These are phyloP conservation scores for Leersia perrieri DNA, from an alignment of 176 grass and related monocot genomes.

Conservation along the genomic window DNA sequence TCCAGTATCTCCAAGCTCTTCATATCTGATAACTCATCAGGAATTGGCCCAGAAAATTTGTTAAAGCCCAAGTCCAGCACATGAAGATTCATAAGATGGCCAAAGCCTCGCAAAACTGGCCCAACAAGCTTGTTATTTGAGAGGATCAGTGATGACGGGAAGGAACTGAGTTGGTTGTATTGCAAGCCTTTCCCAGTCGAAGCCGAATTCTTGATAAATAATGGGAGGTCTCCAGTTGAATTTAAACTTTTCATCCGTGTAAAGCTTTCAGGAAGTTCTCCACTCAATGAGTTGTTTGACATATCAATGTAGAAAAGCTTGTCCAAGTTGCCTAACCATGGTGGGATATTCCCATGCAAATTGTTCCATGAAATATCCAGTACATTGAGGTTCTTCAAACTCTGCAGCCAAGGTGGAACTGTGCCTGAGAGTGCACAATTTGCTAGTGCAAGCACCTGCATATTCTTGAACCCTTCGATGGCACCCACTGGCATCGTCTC, in stretches of 20 bases:
- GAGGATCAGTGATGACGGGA: slow-evolving; percentile 55
- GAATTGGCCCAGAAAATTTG: slow-evolving; percentile 54
- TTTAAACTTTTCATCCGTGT: slow-evolving; percentile 42
- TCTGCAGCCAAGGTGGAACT: slow-evolving; percentile 47
- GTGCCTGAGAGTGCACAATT: slow-evolving; percentile 48
- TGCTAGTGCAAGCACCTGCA: slow-evolving; percentile 50
- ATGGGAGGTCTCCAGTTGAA: slow-evolving; percentile 23
- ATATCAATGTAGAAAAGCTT: slow-evolving; percentile 67
- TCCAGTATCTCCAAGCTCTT: slow-evolving; percentile 39
- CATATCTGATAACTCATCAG: slow-evolving; percentile 47
- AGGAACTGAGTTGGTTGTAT: slow-evolving; percentile 53
- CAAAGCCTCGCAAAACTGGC: slow-evolving; percentile 35
- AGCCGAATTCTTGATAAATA: slow-evolving; percentile 44
- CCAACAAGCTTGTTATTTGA: slow-evolving; percentile 38
- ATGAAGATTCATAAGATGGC: slow-evolving; percentile 33
- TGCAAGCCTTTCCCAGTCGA: slow-evolving; percentile 27
- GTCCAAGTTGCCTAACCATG: slow-evolving; percentile 47
- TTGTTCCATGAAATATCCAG: slow-evolving; percentile 76
- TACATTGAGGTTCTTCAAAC: slow-evolving; percentile 26
- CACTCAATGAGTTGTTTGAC: slow-evolving; percentile 57
- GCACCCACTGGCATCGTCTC: slow-evolving; percentile 33
- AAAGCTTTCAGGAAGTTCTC: slow-evolving; percentile 53
- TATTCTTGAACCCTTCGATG: slow-evolving; percentile 45
- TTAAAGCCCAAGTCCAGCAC: slow-evolving; percentile 59
- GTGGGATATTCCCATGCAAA: slow-evolving; percentile 46